phyloP scores from a whole-genome alignment of 2,329 filamentous ascomycete genomes.

The Penicillium capsulatum region DNA sequence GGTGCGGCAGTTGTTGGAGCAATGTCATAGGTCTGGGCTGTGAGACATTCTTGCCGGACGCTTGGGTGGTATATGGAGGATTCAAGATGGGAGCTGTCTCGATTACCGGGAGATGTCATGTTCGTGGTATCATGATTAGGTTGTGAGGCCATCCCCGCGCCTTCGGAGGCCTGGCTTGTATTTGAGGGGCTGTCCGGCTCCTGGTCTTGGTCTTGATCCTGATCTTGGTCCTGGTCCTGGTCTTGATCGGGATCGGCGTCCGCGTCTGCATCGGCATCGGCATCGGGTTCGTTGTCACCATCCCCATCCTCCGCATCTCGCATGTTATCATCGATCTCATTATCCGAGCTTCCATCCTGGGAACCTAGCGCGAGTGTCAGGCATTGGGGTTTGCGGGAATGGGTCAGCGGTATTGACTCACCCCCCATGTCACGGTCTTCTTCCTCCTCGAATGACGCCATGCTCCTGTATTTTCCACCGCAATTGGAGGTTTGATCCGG shows the following conservation, averaged over 20 bases:
- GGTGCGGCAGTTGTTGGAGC: constrained; percentile 95
- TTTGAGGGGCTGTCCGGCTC: constrained; percentile 40
- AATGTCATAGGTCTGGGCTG: constrained; percentile 82
- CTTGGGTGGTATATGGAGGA: constrained; percentile 52
- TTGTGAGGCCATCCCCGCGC: constrained; percentile 33
- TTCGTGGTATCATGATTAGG: constrained; percentile 46
- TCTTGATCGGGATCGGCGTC: constrained; percentile 17
- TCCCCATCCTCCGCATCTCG: constrained; percentile 42
- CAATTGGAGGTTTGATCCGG: neutral
- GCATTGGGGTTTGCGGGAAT: neutral
- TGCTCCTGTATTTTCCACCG: constrained; percentile 5
- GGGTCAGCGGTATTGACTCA: constrained; percentile 18
- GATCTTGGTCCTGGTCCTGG: constrained; percentile 13
- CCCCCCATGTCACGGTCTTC: constrained; percentile 43
- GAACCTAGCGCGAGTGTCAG: constrained; percentile 34
- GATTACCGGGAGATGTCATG: constrained; percentile 46
- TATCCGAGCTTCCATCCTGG: constrained; percentile 48
- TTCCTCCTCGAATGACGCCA: constrained; percentile 38
- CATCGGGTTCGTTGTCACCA: constrained; percentile 36
- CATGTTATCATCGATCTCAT: constrained; percentile 46
- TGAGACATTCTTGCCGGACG: constrained; percentile 73
- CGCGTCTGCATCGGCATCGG: constrained; percentile 28
- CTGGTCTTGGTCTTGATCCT: constrained; percentile 28
- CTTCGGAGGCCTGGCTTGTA: constrained; percentile 39
- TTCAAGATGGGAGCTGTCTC: constrained; percentile 31